A percentile compares a stretch with the other conserved stretches of the same genome.
Conservation (phyloP, 163 green algal species). For the Chlamydomonas reinhardtii region DNA sequence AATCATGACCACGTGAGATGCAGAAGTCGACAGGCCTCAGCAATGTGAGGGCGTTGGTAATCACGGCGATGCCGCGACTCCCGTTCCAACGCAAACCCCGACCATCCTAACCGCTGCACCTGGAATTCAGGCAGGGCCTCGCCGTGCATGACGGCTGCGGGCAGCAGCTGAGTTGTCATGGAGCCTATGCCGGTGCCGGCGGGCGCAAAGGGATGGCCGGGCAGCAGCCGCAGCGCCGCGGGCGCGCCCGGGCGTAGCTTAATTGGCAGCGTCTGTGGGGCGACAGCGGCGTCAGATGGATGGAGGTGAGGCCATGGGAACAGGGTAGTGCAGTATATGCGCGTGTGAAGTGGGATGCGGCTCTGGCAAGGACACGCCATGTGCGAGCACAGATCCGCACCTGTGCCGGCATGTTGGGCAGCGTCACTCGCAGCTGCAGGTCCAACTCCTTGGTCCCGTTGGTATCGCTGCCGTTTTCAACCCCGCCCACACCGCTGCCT, state of each 20-base stretch:
- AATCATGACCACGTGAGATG: no score
- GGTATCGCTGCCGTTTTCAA: no score
- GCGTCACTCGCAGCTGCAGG: constrained; percentile 45
- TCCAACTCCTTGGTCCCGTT: neutral
- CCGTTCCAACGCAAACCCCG: no score
- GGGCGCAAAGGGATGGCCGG: constrained; percentile 64
- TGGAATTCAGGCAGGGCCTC: constrained; percentile 64
- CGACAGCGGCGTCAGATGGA: no score
- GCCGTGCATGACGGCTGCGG: constrained; percentile 51
- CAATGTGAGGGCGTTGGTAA: no score
- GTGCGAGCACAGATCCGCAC: neutral
- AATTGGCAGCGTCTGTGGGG: constrained; percentile 56
- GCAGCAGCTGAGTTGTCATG: constrained; percentile 40
- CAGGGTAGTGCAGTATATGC: no score
- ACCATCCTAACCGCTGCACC: constrained; percentile 1
- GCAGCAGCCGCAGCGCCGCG: constrained; percentile 60
- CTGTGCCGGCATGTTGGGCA: constrained; percentile 50
- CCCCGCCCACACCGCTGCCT: neutral
- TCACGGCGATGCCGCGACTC: no score
- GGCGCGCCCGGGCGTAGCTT: constrained; percentile 69
- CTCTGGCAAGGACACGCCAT: neutral
- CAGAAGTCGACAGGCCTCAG: no score
- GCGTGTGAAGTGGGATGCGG: no score
- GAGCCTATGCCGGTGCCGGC: neutral
- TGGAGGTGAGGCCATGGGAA: no score